Percentiles rank a stretch among this genome's conserved stretches.
phyloP scores from a whole-genome alignment of 352 stramenopile genomes.

The Bremia lactucae region DNA sequence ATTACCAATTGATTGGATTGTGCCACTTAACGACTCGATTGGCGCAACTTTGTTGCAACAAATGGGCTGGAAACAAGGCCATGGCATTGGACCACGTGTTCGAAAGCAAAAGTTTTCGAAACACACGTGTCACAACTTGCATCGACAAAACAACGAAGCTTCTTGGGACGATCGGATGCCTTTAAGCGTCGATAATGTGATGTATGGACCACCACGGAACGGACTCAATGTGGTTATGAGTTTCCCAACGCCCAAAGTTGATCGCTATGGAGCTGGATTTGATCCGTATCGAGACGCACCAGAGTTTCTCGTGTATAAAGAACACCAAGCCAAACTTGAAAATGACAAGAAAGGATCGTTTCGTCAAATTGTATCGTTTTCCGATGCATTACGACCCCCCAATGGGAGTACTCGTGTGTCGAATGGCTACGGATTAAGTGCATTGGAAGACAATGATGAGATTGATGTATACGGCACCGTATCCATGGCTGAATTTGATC shows the following conservation, averaged over 20 bases:
- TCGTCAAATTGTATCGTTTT: constrained; percentile 61
- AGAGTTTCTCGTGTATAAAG: constrained; percentile 55
- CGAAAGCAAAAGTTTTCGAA: constrained; percentile 39
- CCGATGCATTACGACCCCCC: constrained; percentile 42
- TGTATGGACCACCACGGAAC: constrained; percentile 51
- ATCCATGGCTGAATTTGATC: constrained; percentile 63
- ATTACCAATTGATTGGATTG: constrained; percentile 66
- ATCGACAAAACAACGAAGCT: too few species aligned
- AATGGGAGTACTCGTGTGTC: constrained; percentile 26
- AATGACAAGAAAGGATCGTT: constrained; percentile 15
- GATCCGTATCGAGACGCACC: constrained; percentile 64
- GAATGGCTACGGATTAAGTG: constrained; percentile 55
- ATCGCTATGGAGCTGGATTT: constrained; percentile 70
- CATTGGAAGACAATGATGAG: constrained; percentile 79
- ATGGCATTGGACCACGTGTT: constrained; percentile 73
- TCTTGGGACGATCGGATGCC: too few species aligned
- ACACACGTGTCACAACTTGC: too few species aligned
- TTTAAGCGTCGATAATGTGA: constrained; percentile 24
- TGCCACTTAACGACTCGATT: constrained; percentile 65
- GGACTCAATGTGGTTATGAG: constrained; percentile 33
- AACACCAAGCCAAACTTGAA: constrained; percentile 18
- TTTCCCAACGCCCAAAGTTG: constrained; percentile 62
- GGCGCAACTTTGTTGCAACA: constrained; percentile 69
- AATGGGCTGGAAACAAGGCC: constrained; percentile 88
- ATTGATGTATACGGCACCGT: constrained; percentile 65